A percentile compares a stretch with the other conserved stretches of the same genome.
These are phyloP conservation scores for Diutina sp. DNA, from an alignment of 1,139 yeast genomes.

Conservation along the genomic window DNA sequence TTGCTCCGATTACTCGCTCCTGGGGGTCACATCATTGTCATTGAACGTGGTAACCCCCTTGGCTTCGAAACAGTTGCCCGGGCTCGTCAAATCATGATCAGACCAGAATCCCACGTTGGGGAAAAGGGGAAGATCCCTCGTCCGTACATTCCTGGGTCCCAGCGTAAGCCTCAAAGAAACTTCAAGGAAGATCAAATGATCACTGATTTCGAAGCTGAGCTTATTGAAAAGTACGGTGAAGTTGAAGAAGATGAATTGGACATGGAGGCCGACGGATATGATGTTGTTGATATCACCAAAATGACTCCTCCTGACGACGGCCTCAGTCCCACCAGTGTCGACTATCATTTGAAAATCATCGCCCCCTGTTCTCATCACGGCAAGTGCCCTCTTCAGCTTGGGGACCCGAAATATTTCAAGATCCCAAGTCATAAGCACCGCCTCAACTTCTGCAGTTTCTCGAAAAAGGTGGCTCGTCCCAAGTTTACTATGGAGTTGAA, in stretches of 20 bases:
- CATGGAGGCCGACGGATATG: constrained; percentile 30
- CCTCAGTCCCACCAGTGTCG: constrained; percentile 10
- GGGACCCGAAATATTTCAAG: constrained; percentile 55
- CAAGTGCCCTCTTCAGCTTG: constrained; percentile 74
- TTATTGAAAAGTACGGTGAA: constrained; percentile 27
- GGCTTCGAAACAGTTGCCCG: constrained; percentile 86
- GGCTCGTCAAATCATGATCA: constrained; percentile 76
- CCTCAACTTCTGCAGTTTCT: constrained; percentile 65
- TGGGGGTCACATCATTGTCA: constrained; percentile 61
- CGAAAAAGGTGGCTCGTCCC: constrained; percentile 67
- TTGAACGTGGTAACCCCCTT: constrained; percentile 82
- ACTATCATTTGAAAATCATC: constrained; percentile 47
- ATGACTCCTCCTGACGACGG: constrained; percentile 10
- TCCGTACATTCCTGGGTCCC: constrained; percentile 48
- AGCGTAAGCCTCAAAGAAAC: constrained; percentile 24
- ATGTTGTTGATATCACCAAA: constrained; percentile 13
- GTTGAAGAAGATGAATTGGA: constrained; percentile 30
- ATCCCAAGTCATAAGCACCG: constrained; percentile 49
- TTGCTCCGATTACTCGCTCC: constrained; percentile 55
- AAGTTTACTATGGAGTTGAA: constrained; percentile 67
- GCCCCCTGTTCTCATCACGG: constrained; percentile 93
- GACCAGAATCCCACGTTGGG: constrained; percentile 56
- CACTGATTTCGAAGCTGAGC: constrained; percentile 22
- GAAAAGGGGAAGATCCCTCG: constrained; percentile 61
- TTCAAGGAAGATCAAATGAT: constrained; percentile 23